Conservation (phyloP, 371 early-diverging fungal genomes). For the Mortierella sp. region DNA sequence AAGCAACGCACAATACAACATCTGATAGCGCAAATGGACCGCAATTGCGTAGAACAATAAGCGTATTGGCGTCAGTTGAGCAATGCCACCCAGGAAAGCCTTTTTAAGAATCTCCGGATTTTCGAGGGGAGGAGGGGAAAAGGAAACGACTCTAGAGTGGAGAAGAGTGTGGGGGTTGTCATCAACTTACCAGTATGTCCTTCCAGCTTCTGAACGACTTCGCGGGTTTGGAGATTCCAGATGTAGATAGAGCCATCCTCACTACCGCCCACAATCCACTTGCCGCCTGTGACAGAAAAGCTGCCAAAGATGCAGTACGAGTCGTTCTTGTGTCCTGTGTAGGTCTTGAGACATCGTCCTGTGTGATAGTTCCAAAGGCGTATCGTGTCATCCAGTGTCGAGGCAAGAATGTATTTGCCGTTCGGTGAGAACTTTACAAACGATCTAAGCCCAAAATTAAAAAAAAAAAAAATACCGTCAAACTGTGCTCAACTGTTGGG, state of each 20-base stretch:
- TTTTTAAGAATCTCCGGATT: too few relatives aligned
- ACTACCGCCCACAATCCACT: constrained; percentile 96
- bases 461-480: not conserved
- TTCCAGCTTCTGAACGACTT: constrained; percentile 91
- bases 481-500: too few relatives aligned
- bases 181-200: constrained; percentile 84
- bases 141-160: too few relatives aligned
- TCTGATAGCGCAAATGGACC: constrained; percentile 60
- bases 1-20: constrained; percentile 91
- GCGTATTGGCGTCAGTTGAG: too few relatives aligned
- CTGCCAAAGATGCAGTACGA: constrained; percentile 93
- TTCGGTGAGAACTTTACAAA: constrained; percentile 98
- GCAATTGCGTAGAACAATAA: too few relatives aligned
- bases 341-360: constrained; percentile 94
- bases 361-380: constrained; percentile 95
- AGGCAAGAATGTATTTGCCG: constrained; percentile 96
- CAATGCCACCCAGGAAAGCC: too few relatives aligned
- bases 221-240: constrained; percentile 96
- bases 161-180: not conserved
- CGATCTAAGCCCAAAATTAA: constrained; percentile 63
- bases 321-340: constrained; percentile 90
- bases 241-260: constrained; percentile 94
- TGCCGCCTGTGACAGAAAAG: constrained; percentile 93
- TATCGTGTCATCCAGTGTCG: constrained; percentile 92
- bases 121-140: too few relatives aligned